A percentile compares a stretch with the other conserved stretches of the same genome.
Evolutionary conservation across 2,329 filamentous ascomycete genomes (phyloP).

Genomic region (Colletotrichum sublineola): DNA sequence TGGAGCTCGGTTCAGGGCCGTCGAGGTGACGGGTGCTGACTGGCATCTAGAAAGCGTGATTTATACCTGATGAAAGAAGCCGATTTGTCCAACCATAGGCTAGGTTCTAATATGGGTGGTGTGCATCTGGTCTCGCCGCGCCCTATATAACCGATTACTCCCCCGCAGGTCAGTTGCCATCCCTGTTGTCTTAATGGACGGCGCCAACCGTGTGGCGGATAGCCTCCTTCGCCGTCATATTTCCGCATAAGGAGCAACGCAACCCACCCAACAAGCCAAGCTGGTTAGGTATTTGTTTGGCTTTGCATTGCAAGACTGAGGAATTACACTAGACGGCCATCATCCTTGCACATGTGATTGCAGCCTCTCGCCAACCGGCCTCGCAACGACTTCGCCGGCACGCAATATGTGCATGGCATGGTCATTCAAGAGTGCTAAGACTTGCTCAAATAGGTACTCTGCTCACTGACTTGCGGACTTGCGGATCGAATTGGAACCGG

Average conservation of each 20-base stretch:
- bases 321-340: neutral
- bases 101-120: neutral
- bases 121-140: neutral
- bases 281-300: no score
- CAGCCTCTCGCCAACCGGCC: neutral
- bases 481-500: neutral
- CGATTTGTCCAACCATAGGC: neutral
- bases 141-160: neutral
- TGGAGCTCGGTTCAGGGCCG: neutral
- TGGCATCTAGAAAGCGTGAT: neutral
- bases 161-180: slow-evolving; percentile 8
- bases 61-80: neutral
- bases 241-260: neutral
- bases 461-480: neutral
- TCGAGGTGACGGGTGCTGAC: neutral
- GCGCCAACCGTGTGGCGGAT: neutral
- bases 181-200: slow-evolving; percentile 3
- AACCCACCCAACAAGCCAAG: neutral
- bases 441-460: neutral
- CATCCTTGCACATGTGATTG: neutral
- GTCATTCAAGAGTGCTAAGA: no score
- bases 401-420: neutral
- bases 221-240: neutral
- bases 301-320: neutral
- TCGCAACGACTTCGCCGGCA: neutral